Evolutionary conservation across 2,329 filamentous ascomycete species (phyloP), one percentile per base, ranked within the genome.

Genomic region (Aspergillus pseudotamarii): DNA sequence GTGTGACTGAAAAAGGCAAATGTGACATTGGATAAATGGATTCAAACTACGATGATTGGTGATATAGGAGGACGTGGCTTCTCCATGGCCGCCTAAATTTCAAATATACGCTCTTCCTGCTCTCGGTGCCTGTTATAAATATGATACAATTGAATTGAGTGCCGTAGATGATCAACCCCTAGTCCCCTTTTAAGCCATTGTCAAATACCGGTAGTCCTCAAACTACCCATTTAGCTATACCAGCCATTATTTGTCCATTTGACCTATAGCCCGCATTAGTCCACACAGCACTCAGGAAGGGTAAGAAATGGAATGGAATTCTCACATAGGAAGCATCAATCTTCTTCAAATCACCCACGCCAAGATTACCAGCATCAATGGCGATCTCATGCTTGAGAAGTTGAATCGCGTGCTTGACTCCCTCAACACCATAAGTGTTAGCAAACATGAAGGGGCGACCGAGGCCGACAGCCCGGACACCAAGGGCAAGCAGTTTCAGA

Each of bases 401-500:
- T 38, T 62, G 60, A n/a, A 64, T 60, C 6, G 60, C 60, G 2
- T 38, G 50, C 26, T 34, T 26, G 6, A 69, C 67, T 2, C 68
- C 70, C 30, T 71, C 67, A 1, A 58, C 61, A 0, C 70, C 68
- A n/a, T 70, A 72, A 6, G 66, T 60, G 26, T 68, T 68, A 4
- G 69, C 64, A 36, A 68, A 72, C 63, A 66, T 66, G 21, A 69
- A 71, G 4, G 62, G 65, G 21, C 70, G 61, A 6, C 84, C 84
- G 6, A 86, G 75, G 0, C 83, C 82, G 1, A 85, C 83, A 5
- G 82, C 83, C 0, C 78, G 83, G 0, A 82, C 83, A 0, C 84
- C 84, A 0, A 86, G 76, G 6, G 80, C 81, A 26, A 86, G 70
- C 0, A 81, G 81, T 64, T 86, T 86, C n/a, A 86, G 75, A 1